Conservation (phyloP, 1,284 basidiomycete species). For the Apiotrichum brassicae region DNA sequence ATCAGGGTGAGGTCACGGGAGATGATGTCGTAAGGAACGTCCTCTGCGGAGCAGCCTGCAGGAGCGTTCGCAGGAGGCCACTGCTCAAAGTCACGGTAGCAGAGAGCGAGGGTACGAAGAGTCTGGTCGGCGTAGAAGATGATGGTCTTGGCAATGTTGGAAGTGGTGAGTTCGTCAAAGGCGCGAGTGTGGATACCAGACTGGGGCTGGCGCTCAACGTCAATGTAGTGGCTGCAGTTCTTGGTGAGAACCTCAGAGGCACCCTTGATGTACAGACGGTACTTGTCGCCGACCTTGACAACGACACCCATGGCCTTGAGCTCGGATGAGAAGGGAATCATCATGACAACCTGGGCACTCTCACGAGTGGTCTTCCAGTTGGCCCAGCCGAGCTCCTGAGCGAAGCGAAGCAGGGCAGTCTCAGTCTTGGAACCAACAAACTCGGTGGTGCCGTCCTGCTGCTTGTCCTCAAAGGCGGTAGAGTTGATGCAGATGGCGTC, state of each 20-base stretch:
- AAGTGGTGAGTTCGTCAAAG: slow-evolving; percentile 30
- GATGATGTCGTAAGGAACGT: slow-evolving; percentile 66
- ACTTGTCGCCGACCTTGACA: slow-evolving; percentile 56
- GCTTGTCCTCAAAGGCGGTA: slow-evolving; percentile 84
- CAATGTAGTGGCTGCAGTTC: slow-evolving; percentile 63
- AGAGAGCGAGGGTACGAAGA: slow-evolving; percentile 84
- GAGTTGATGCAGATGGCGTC: slow-evolving; percentile 86
- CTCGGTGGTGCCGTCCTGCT: slow-evolving; percentile 58
- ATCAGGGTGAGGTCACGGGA: slow-evolving; percentile 73
- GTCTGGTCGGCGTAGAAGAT: slow-evolving; percentile 96
- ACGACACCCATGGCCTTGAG: slow-evolving; percentile 96
- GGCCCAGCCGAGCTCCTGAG: slow-evolving; percentile 77
- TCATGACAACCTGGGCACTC: slow-evolving; percentile 63
- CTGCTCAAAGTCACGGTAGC: slow-evolving; percentile 76
- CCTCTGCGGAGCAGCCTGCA: slow-evolving; percentile 51
- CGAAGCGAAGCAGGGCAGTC: slow-evolving; percentile 82
- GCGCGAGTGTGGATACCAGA: slow-evolving; percentile 20
- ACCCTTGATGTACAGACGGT: slow-evolving; percentile 81
- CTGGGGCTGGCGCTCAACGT: slow-evolving; percentile 49
- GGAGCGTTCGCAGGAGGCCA: slow-evolving; percentile 71
- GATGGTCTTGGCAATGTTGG: slow-evolving; percentile 58
- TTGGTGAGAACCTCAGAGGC: slow-evolving; percentile 86
- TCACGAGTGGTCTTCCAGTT: slow-evolving; percentile 68
- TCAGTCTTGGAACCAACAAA: slow-evolving; percentile 97
- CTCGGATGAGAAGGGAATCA: slow-evolving; percentile 92